Conservation (phyloP, 768 basidiomycete genomes). For the Udeniomyces megalosporus region DNA sequence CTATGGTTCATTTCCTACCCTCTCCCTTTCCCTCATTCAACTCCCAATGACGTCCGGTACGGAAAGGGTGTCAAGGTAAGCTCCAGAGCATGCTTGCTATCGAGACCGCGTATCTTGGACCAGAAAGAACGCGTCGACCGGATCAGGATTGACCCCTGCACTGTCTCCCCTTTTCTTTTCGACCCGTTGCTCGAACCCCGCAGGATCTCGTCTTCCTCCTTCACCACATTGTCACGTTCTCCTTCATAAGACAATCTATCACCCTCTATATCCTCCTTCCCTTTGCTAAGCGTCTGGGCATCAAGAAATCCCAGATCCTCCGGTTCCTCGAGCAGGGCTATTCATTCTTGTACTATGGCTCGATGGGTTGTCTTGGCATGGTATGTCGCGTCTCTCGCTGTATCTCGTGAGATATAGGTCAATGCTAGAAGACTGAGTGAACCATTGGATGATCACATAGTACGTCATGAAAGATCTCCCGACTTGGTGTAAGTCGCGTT, state of each 20-base stretch:
- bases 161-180: background rate
- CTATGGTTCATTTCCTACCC: slow-evolving; percentile 43
- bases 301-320: slow-evolving; percentile 54
- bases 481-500: slow-evolving; percentile 15
- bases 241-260: slow-evolving; percentile 63
- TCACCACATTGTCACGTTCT: slow-evolving; percentile 76
- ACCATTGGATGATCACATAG: background rate
- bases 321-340: slow-evolving; percentile 86
- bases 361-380: slow-evolving; percentile 57
- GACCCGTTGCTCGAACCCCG: background rate
- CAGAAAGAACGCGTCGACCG: no score
- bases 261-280: slow-evolving; percentile 50
- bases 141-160: background rate
- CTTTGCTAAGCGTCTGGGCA: slow-evolving; percentile 52
- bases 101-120: no score
- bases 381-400: slow-evolving; percentile 37
- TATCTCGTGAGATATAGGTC: background rate
- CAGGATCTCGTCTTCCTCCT: slow-evolving; percentile 62
- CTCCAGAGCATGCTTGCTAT: background rate
- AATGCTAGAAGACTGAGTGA: background rate
- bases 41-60: slow-evolving; percentile 8
- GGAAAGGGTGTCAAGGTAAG: slow-evolving; percentile 41
- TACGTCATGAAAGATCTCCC: slow-evolving; percentile 44
- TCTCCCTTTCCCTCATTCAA: slow-evolving; percentile 18
- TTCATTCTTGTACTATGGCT: slow-evolving; percentile 58